These are phyloP conservation scores for Solanum chacoense DNA, from an alignment of 305 asterid species.

Conservation along the genomic window DNA sequence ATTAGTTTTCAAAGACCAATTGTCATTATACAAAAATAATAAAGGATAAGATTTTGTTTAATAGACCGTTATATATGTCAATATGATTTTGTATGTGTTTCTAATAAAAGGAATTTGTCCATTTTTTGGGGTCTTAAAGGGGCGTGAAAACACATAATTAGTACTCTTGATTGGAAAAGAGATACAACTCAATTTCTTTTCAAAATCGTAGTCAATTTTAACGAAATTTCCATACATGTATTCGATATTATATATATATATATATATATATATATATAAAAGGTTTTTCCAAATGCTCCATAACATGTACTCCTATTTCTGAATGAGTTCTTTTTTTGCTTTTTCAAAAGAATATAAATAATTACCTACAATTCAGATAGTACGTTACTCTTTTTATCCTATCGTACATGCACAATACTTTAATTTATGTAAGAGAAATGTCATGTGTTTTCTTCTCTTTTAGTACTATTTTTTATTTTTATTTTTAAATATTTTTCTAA, in stretches of 20 bases:
- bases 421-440: neutral
- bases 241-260: no score
- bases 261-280: no score
- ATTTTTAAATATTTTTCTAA: neutral
- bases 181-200: neutral
- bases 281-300: neutral
- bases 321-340: neutral
- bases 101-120: no score
- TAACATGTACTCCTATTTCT: neutral
- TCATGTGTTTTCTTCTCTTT: neutral
- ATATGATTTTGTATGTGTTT: no score
- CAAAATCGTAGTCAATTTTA: neutral
- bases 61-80: neutral
- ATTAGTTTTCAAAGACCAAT: neutral
- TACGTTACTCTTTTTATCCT: neutral
- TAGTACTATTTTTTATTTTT: neutral
- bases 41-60: neutral
- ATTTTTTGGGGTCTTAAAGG: neutral
- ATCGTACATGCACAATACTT: neutral
- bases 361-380: neutral
- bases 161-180: no score
- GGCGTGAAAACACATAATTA: no score
- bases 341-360: neutral
- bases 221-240: no score
- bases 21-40: neutral